Conservation (phyloP, 1,284 basidiomycete genomes). For the Phlebopus sp. region DNA sequence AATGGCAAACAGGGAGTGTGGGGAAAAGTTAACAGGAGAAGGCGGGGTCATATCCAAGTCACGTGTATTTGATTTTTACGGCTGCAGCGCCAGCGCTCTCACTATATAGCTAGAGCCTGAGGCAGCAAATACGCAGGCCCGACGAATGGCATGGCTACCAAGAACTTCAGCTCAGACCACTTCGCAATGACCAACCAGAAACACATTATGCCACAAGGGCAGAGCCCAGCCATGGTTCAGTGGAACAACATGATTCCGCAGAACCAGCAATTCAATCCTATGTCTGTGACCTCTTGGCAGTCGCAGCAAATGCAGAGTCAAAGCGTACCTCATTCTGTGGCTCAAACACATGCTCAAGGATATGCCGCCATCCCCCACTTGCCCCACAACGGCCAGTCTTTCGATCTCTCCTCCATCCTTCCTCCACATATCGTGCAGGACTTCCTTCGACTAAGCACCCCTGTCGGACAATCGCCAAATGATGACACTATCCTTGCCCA, state of each 20-base stretch:
- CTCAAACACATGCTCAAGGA: slow-evolving; percentile 20
- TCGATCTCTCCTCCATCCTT: slow-evolving; percentile 36
- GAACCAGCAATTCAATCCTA: slow-evolving; percentile 20
- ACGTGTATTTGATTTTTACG: background rate
- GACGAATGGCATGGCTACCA: slow-evolving; percentile 13
- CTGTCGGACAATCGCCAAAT: slow-evolving; percentile 46
- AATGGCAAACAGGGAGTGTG: slow-evolving; percentile 7
- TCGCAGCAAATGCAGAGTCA: slow-evolving; percentile 19
- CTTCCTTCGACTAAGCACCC: slow-evolving; percentile 47
- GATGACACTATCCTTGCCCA: slow-evolving; percentile 57
- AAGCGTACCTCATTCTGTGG: slow-evolving; percentile 8
- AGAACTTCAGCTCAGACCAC: slow-evolving; percentile 6
- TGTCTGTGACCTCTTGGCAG: slow-evolving; percentile 19
- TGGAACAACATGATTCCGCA: slow-evolving; percentile 25
- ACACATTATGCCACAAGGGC: slow-evolving; percentile 19
- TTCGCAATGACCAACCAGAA: slow-evolving; percentile 11
- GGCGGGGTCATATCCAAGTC: background rate
- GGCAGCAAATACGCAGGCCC: too few relatives aligned
- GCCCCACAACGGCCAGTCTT: slow-evolving; percentile 14
- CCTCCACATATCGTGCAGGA: slow-evolving; percentile 53
- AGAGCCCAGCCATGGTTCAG: slow-evolving; percentile 4
- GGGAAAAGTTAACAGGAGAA: slow-evolving; percentile 7
- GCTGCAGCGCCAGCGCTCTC: too few relatives aligned
- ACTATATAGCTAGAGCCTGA: too few relatives aligned
- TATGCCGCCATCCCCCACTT: slow-evolving; percentile 21